Base-by-base conservation (phyloP, 129 eudicot genomes). In the Dittrichia graveolens region DNA sequence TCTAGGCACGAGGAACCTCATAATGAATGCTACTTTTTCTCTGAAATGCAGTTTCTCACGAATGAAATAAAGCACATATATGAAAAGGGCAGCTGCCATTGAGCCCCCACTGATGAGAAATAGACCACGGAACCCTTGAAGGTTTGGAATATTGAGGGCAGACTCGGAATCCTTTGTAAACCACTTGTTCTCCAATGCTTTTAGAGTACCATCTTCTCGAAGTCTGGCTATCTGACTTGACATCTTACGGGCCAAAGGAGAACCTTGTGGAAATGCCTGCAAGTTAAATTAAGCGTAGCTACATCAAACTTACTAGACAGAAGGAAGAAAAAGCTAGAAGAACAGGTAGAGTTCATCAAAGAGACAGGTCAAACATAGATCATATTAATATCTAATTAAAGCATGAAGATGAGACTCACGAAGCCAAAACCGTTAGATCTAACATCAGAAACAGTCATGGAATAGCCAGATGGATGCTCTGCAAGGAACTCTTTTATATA, bases 181-280 rank as follows among this genome's bases (percentile, higher is more conserved):
- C 83, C 85, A 84, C 65, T 73, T 63, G 4, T 77, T 14, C 59
- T 80, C 62, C 80, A 84, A 49, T 43, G 12, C 4, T 67, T 8
- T 5, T 12, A 84, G 67, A 9, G 54, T 77, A 54, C 88, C 88
- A 4, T 77, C 69, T 74, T 84, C 83, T n/a, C 85, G 70, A 34
- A 84, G 78, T 69, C 16, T 61, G 34, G 71, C 75, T 38, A 84
- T 80, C 18, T 80, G 78, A 5, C 38, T 73, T 64, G 78, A 84
- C 3, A 84, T 35, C 4, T 80, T 83, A 5, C 31, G 72, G 19
- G 67, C 78, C 63, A 80, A 62, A 9, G 78, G 65, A 11, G 88
- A 81, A 48, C 88, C 83, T 60, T 63, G 31, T 24, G 31, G 80
- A 58, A 84, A 84, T 56, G 47, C 76, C 80, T 84, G 70, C 6